These are phyloP conservation scores for Vinca major DNA, from an alignment of 305 asterid genomes.

Conservation along the genomic window DNA sequence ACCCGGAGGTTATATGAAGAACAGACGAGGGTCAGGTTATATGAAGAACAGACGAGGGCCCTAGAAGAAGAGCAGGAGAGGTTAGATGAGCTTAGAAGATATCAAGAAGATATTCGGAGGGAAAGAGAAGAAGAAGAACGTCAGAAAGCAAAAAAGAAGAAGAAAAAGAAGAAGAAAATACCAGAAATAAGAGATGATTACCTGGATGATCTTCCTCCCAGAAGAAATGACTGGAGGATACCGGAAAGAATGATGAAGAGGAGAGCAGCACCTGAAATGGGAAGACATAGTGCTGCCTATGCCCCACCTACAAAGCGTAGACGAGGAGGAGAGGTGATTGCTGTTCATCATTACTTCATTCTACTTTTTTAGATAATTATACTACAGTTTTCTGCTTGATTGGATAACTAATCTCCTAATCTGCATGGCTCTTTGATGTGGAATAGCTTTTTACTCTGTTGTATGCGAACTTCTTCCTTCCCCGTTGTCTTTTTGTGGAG, in stretches of 20 bases:
- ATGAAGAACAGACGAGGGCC: conserved; percentile 43
- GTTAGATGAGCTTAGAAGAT: conserved; percentile 52
- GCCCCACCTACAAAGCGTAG: conserved; percentile 73
- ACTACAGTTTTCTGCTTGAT: neutral
- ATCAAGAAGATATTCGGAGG: conserved; percentile 60
- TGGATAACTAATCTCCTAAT: neutral
- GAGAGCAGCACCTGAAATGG: conserved; percentile 49
- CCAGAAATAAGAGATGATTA: conserved; percentile 53
- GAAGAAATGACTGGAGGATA: conserved; percentile 63
- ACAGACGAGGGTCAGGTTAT: conserved; percentile 44
- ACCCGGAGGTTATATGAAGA: conserved; percentile 39
- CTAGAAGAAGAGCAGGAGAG: conserved; percentile 53
- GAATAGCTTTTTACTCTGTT: neutral
- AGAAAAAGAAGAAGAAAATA: conserved; percentile 67
- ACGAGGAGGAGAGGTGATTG: conserved; percentile 86
- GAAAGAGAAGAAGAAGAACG: conserved; percentile 92
- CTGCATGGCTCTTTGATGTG: neutral
- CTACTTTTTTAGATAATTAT: conserved; percentile 18
- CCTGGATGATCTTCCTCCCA: conserved; percentile 56
- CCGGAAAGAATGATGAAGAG: conserved; percentile 54
- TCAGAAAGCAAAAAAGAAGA: conserved; percentile 59
- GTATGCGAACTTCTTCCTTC: neutral
- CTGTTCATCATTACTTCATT: neutral
- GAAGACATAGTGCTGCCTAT: conserved; percentile 37
- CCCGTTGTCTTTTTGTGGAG: neutral